Conservation (phyloP, 2,329 filamentous ascomycete genomes). For the Didymella arachidicola region DNA sequence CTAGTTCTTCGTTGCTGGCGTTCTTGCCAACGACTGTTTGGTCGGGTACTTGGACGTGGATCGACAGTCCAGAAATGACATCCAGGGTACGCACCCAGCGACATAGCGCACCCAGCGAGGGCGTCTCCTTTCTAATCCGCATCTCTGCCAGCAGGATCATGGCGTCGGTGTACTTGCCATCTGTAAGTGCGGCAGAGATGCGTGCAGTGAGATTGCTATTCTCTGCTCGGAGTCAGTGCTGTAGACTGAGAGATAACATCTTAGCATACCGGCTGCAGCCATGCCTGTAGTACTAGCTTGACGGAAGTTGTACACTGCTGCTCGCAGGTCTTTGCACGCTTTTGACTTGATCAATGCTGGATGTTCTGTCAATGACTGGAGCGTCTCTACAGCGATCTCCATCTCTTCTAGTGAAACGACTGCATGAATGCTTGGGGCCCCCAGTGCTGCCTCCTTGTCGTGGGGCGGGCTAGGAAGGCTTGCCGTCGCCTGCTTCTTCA, state of each 20-base stretch:
- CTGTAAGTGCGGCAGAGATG: conserved; percentile 70
- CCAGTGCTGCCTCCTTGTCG: conserved; percentile 33
- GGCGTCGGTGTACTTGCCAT: conserved; percentile 71
- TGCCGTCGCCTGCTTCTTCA: conserved; percentile 34
- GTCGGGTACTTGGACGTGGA: conserved; percentile 56
- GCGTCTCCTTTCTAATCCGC: conserved; percentile 69
- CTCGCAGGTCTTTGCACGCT: conserved; percentile 70
- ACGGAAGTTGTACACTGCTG: conserved; percentile 73
- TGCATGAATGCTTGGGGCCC: conserved; percentile 61
- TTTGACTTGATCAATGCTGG: conserved; percentile 73
- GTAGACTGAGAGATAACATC: not conserved
- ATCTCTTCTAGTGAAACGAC: conserved; percentile 71
- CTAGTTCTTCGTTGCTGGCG: conserved; percentile 60
- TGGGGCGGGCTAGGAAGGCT: conserved; percentile 40
- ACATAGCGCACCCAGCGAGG: conserved; percentile 73
- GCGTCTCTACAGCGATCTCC: conserved; percentile 71
- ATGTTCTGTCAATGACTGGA: conserved; percentile 65
- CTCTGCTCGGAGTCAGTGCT: conserved; percentile 44
- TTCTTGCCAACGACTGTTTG: conserved; percentile 40
- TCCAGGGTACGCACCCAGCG: conserved; percentile 77
- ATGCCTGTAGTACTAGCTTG: conserved; percentile 73
- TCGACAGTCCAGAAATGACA: conserved; percentile 70
- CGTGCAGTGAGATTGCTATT: conserved; percentile 71
- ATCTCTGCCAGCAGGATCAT: conserved; percentile 73
- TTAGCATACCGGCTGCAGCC: conserved; percentile 60